Evolutionary conservation across 2,329 filamentous ascomycete genomes (phyloP), one percentile per base, ranked within the genome.

Genomic region (Nemania serpens): DNA sequence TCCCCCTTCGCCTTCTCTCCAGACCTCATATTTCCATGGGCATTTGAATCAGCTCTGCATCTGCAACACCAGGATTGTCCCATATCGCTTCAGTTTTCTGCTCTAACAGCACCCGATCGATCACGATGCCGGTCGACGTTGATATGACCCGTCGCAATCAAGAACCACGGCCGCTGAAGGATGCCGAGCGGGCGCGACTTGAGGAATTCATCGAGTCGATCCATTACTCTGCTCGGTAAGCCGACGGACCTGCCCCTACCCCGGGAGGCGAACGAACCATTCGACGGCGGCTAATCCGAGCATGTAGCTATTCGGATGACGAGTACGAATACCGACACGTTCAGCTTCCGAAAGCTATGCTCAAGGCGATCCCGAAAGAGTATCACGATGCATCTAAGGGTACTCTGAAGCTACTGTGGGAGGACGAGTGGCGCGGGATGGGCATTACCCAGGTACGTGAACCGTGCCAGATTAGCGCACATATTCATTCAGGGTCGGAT

Each of bases 321-420:
- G 87, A 95, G 77, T 97, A 88, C 77, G 95, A 99, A 79, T 99
- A 99, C 79, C 91, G 95, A 67, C 95, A 99, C 77, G 95, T 99
- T 60, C 93, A 97, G 77, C 87, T 99, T 33, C 95, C 95, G 45
- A 99, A 99, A 80, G 89, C 92, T 69, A 99, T 99, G 95, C 88
- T 99, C 66, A 98, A 98, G 79, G 90, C 87, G 42, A 98, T 99
- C 69, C 95, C 95, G 18, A 89, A 93, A 75, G 94, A 97, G 66
- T 97, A 97, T 78, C 94, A 96, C 74, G 93, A 97, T 76, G 84
- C 88, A 52, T 81, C 87, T 54, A 92, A 96, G 78, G 95, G 95
- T 64, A 98, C 94, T 5, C 80, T 99, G 77, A 99, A 98, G 81
- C 81, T 99, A 69, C 80, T 99, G 63, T 97, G 94, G 93, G 95